Conservation (phyloP, 192 early-diverging fungal genomes). For the Rhizophagus prolifer region DNA sequence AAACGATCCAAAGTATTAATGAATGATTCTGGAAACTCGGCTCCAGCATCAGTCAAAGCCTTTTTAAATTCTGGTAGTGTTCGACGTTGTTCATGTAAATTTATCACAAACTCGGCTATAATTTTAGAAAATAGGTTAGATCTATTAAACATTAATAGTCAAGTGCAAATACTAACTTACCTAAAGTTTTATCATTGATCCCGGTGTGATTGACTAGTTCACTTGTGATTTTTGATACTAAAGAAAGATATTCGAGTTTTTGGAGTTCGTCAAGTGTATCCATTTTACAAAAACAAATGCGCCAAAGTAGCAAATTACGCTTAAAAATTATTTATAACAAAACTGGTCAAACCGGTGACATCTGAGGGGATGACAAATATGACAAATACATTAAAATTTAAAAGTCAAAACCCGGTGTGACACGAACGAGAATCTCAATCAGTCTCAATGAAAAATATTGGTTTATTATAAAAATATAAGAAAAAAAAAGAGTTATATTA, state of each 20-base stretch:
- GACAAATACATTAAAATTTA: no score
- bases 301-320: no score
- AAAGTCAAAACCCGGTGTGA: no score
- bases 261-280: slow-evolving; percentile 56
- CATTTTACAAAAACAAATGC: background rate
- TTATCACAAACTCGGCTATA: slow-evolving; percentile 89
- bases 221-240: slow-evolving; percentile 86
- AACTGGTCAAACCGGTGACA: no score
- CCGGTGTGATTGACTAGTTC: slow-evolving; percentile 93
- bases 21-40: slow-evolving; percentile 83
- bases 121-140: background rate
- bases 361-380: no score
- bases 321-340: no score
- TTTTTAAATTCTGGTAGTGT: slow-evolving; percentile 65
- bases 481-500: no score
- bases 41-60: slow-evolving; percentile 65
- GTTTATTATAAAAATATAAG: no score
- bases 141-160: background rate
- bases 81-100: slow-evolving; percentile 73
- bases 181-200: slow-evolving; percentile 79
- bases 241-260: slow-evolving; percentile 83
- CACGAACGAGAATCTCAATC: no score
- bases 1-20: slow-evolving; percentile 83
- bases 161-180: slow-evolving; percentile 30
- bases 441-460: no score